A percentile compares a stretch with the other conserved stretches of the same genome.
Conservation (phyloP, 805 yeast species). For the Tetrapisispora phaffii region DNA sequence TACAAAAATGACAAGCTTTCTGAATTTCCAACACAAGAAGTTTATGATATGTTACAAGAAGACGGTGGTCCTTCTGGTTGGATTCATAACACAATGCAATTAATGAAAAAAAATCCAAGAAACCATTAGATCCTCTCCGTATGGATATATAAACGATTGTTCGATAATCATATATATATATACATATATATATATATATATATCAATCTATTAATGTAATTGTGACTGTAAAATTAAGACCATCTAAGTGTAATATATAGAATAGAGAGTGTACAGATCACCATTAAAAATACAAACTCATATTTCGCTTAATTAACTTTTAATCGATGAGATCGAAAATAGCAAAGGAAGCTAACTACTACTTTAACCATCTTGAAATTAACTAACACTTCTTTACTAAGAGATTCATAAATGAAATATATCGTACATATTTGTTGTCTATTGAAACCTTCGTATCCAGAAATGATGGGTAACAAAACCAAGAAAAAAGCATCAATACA, state of each 20-base stretch:
- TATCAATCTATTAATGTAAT: too few relatives aligned
- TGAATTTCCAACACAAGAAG: conserved; percentile 27
- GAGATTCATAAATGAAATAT: neutral
- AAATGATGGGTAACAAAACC: neutral
- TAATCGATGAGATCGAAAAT: too few relatives aligned
- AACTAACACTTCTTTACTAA: too few relatives aligned
- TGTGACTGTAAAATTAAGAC: too few relatives aligned
- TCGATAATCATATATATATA: neutral
- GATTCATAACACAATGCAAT: conserved; percentile 69
- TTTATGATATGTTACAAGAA: conserved; percentile 52
- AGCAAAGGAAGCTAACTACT: too few relatives aligned
- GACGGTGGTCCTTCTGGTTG: conserved; percentile 91
- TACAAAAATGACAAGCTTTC: conserved; percentile 32
- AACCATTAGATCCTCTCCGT: conserved; percentile 59
- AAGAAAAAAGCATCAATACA: neutral
- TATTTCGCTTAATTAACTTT: too few relatives aligned
- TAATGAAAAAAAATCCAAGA: conserved; percentile 63
- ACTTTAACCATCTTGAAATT: too few relatives aligned
- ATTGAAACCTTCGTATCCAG: neutral
- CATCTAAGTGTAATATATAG: too few relatives aligned
- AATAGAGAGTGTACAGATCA: too few relatives aligned
- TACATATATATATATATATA: neutral
- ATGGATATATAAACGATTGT: too few relatives aligned
- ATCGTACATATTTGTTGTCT: neutral
- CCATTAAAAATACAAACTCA: too few relatives aligned